These are phyloP conservation scores for Wickerhamiella sorbophila DNA, from an alignment of 805 yeast species.

Conservation along the genomic window DNA sequence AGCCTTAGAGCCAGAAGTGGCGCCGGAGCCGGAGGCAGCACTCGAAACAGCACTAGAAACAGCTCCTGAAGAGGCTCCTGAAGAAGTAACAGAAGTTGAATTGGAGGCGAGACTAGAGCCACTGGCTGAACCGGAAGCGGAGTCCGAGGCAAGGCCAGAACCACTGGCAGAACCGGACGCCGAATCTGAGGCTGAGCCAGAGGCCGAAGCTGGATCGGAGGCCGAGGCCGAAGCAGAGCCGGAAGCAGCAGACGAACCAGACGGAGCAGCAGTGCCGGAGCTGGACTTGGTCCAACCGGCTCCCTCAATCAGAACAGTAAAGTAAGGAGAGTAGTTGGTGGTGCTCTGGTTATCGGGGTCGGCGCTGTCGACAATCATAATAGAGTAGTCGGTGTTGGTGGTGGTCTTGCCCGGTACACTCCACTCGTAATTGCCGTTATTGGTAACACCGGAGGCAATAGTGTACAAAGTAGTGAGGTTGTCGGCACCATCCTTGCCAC, in stretches of 20 bases:
- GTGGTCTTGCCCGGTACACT: conserved; percentile 12
- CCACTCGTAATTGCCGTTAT: conserved; percentile 23
- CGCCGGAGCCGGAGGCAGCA: background rate
- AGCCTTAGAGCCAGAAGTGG: background rate
- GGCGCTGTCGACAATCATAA: conserved; percentile 17
- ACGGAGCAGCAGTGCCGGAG: background rate
- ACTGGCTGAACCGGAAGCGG: conserved; percentile 5
- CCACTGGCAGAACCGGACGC: conserved; percentile 1
- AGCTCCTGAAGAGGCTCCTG: background rate
- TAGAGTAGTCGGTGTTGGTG: conserved; percentile 17
- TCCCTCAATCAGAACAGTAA: conserved; percentile 6
- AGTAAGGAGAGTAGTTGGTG: conserved; percentile 22
- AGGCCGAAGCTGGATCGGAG: background rate
- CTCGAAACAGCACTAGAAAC: background rate
- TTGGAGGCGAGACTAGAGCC: conserved; percentile 6
- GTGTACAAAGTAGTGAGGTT: conserved; percentile 15
- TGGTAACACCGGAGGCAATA: conserved; percentile 19
- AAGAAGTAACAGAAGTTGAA: conserved; percentile 5
- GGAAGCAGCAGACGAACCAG: background rate
- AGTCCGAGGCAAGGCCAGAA: conserved; percentile 1
- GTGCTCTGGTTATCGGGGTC: conserved; percentile 15
- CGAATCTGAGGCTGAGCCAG: conserved; percentile 11
- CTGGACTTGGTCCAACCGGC: background rate
- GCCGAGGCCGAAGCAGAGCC: conserved; percentile 1
- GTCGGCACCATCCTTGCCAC: conserved; percentile 20